phyloP scores from a whole-genome alignment of 176 grass and related monocot genomes.

The Carex kokanica region DNA sequence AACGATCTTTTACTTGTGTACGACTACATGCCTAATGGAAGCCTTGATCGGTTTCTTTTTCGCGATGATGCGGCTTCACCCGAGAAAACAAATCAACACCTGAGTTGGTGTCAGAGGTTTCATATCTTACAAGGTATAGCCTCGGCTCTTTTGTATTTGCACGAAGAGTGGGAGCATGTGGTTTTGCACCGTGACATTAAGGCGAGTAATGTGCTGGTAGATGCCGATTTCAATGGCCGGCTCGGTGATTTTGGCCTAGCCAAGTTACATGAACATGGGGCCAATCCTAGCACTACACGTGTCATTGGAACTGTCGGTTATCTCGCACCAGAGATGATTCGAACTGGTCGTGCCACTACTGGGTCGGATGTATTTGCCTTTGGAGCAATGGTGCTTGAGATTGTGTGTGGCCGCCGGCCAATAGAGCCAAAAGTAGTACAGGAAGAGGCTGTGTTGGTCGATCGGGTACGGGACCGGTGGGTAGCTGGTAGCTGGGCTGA shows the following conservation, averaged over 20 bases:
- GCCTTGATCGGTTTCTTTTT: constrained; percentile 39
- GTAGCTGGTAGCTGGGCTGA: constrained; percentile 3
- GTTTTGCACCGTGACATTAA: constrained; percentile 46
- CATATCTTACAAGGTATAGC: constrained; percentile 33
- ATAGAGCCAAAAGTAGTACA: constrained; percentile 13
- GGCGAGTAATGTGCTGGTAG: constrained; percentile 37
- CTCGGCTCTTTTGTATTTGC: constrained; percentile 34
- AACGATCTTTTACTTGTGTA: constrained; percentile 42
- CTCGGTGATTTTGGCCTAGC: constrained; percentile 43
- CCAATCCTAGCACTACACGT: constrained; percentile 35
- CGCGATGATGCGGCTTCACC: background rate
- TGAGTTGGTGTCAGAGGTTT: constrained; percentile 32
- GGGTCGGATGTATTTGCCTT: constrained; percentile 28
- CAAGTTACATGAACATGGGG: constrained; percentile 37
- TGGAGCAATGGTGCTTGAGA: constrained; percentile 35
- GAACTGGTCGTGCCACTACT: constrained; percentile 36
- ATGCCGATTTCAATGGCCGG: constrained; percentile 25
- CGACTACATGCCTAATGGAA: constrained; percentile 50
- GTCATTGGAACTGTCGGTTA: constrained; percentile 48
- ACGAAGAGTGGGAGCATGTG: constrained; percentile 41
- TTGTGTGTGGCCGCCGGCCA: constrained; percentile 37
- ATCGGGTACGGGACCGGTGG: constrained; percentile 25
- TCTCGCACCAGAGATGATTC: constrained; percentile 37
- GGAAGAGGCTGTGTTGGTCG: constrained; percentile 26
- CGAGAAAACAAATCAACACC: background rate